These are phyloP conservation scores for Plasmodium relictum DNA, from an alignment of 169 alveolate genomes.

Conservation along the genomic window DNA sequence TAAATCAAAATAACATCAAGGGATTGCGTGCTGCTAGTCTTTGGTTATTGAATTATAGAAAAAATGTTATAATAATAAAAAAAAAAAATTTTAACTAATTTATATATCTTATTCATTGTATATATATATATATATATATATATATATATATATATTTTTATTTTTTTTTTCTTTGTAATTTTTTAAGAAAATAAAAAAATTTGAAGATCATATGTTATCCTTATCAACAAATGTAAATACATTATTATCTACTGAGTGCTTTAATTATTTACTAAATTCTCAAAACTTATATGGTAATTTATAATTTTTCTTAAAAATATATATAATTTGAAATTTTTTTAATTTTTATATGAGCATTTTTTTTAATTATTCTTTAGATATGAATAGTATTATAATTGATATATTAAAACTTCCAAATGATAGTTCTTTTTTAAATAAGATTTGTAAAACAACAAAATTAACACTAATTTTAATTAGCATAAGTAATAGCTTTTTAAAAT, in stretches of 20 bases:
- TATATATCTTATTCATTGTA: background rate
- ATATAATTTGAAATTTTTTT: background rate
- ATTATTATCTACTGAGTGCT: slow-evolving; percentile 28
- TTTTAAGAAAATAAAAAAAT: slow-evolving; percentile 42
- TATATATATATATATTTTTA: background rate
- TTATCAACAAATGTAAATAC: background rate
- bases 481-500: slow-evolving; percentile 48
- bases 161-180: background rate
- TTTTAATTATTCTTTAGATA: slow-evolving; percentile 10
- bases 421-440: slow-evolving; percentile 42
- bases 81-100: background rate
- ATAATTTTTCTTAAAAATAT: background rate
- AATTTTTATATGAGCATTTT: no score
- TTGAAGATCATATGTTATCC: slow-evolving; percentile 18
- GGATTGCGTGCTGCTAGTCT: slow-evolving; percentile 48
- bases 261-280: slow-evolving; percentile 32
- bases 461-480: slow-evolving; percentile 67
- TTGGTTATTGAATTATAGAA: slow-evolving; percentile 59
- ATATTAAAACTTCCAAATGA: slow-evolving; percentile 37
- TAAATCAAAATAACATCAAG: slow-evolving; percentile 24
- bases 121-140: slow-evolving; percentile 1
- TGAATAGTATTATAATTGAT: slow-evolving; percentile 41
- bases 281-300: slow-evolving; percentile 49
- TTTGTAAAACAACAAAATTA: slow-evolving; percentile 63
- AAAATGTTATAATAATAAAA: slow-evolving; percentile 39